phyloP scores from a whole-genome alignment of 2,329 filamentous ascomycete species.

The Canariomyces notabilis region DNA sequence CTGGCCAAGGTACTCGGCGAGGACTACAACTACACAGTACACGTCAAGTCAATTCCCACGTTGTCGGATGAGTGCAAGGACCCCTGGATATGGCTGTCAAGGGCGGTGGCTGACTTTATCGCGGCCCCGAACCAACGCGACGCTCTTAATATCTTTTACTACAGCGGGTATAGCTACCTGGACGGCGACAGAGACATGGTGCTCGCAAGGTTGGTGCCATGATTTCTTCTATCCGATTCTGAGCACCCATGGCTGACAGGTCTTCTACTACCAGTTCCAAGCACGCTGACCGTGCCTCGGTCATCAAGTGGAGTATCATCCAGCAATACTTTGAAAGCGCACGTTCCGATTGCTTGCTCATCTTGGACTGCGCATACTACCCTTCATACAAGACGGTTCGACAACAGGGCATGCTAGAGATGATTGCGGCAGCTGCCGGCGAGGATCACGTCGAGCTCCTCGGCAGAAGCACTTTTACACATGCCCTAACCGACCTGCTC shows the following conservation, averaged over 20 bases:
- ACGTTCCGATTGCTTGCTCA: conserved; percentile 49
- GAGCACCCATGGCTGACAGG: conserved; percentile 2
- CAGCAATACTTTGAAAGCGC: conserved; percentile 54
- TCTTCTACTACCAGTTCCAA: conserved; percentile 39
- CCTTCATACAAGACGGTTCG: conserved; percentile 49
- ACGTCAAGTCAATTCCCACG: conserved; percentile 46
- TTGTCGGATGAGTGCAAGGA: conserved; percentile 43
- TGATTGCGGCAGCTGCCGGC: conserved; percentile 51
- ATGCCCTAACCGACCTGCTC: conserved; percentile 45
- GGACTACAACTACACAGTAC: conserved; percentile 47
- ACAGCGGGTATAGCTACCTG: conserved; percentile 50
- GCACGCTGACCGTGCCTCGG: conserved; percentile 40
- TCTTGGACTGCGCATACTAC: conserved; percentile 57
- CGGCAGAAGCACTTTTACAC: conserved; percentile 49
- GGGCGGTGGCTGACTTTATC: conserved; percentile 48
- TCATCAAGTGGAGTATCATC: conserved; percentile 52
- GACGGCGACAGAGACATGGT: conserved; percentile 54
- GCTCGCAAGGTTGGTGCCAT: conserved; percentile 45
- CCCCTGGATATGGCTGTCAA: conserved; percentile 50
- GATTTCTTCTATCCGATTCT: not conserved
- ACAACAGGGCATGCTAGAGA: conserved; percentile 50
- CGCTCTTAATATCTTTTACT: conserved; percentile 55
- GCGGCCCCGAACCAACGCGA: conserved; percentile 51
- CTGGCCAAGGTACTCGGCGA: conserved; percentile 47
- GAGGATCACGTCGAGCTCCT: conserved; percentile 46